phyloP scores from a whole-genome alignment of 345 rosid species.

The Pistacia integerrima region DNA sequence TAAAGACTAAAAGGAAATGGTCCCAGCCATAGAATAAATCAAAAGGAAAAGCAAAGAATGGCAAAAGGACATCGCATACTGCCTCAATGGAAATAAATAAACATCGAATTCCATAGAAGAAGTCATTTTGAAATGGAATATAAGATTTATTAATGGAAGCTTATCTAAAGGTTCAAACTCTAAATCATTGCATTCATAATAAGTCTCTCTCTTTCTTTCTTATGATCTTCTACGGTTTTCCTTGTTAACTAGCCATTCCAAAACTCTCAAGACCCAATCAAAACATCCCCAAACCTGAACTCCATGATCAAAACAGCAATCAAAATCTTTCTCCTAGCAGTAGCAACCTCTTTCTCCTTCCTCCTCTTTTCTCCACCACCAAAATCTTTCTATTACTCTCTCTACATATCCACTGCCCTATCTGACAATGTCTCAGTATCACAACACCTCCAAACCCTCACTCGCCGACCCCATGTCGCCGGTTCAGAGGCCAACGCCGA shows the following conservation, averaged over 20 bases:
- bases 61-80: neutral
- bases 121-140: neutral
- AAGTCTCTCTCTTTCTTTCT: neutral
- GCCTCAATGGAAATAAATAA: neutral
- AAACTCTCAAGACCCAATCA: neutral
- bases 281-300: constrained; percentile 4
- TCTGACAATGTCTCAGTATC: constrained; percentile 65
- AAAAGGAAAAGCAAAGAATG: neutral
- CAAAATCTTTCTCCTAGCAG: constrained; percentile 29
- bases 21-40: neutral
- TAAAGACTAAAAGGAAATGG: neutral
- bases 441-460: constrained; percentile 64
- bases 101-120: neutral
- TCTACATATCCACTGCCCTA: constrained; percentile 53
- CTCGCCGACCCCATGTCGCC: constrained; percentile 79
- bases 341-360: constrained; percentile 43
- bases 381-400: constrained; percentile 54
- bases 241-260: neutral
- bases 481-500: constrained; percentile 81
- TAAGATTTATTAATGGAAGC: neutral
- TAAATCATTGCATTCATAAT: neutral
- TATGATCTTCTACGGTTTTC: neutral
- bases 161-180: neutral
- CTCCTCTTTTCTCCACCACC: constrained; percentile 40
- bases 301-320: constrained; percentile 41